Evolutionary conservation across 1,284 basidiomycete species (phyloP).

Genomic region (Mixia osmundae): DNA sequence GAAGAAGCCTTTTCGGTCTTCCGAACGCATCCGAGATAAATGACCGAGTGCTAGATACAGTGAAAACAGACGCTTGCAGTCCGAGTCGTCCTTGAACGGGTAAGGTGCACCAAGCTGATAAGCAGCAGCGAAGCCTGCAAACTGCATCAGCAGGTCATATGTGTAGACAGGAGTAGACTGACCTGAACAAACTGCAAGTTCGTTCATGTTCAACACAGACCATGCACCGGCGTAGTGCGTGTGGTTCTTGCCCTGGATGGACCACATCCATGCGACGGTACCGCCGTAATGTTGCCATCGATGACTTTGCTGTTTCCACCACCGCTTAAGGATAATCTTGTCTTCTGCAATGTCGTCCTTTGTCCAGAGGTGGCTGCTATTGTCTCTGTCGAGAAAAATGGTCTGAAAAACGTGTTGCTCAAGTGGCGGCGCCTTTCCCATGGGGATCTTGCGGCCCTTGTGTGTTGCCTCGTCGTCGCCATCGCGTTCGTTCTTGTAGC

Average conservation of each 20-base stretch:
- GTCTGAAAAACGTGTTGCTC: slow-evolving; percentile 37
- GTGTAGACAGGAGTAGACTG: slow-evolving; percentile 25
- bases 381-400: slow-evolving; percentile 36
- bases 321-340: slow-evolving; percentile 28
- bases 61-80: too few relatives aligned
- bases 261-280: slow-evolving; percentile 37
- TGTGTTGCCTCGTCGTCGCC: too few relatives aligned
- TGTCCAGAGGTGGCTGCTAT: slow-evolving; percentile 31
- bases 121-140: slow-evolving; percentile 35
- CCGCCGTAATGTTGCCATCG: slow-evolving; percentile 23
- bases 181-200: slow-evolving; percentile 21
- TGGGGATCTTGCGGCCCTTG: too few relatives aligned
- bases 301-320: slow-evolving; percentile 21
- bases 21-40: too few relatives aligned
- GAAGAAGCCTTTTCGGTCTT: too few relatives aligned
- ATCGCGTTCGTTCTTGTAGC: background rate
- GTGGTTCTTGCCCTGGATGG: slow-evolving; percentile 32
- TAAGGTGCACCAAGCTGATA: slow-evolving; percentile 34
- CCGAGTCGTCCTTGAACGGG: too few relatives aligned
- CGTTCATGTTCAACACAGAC: slow-evolving; percentile 21
- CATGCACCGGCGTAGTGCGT: slow-evolving; percentile 26
- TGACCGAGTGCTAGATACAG: too few relatives aligned
- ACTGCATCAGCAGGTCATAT: slow-evolving; percentile 36
- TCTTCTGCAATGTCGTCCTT: slow-evolving; percentile 30
- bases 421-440: slow-evolving; percentile 21